Conservation (phyloP, 139 green algal species). For the Micromonas pusilla region DNA sequence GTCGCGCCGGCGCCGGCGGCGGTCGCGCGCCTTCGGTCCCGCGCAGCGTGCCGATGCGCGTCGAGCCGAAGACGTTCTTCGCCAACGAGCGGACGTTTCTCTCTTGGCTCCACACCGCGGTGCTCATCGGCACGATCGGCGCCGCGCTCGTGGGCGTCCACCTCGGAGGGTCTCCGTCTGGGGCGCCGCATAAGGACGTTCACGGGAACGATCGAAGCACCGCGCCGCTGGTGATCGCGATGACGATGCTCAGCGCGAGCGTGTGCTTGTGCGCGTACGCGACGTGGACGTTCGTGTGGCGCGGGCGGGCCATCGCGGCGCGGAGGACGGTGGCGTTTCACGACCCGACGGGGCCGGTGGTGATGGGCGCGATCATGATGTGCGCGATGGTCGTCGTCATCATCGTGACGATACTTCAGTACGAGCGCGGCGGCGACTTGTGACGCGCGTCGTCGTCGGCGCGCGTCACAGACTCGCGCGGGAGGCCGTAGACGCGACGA, state of each 20-base stretch:
- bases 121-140: slow-evolving; percentile 36
- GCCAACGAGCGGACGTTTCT: slow-evolving; percentile 96
- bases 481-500: no score
- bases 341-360: background rate
- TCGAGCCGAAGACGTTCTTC: slow-evolving; percentile 96
- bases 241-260: background rate
- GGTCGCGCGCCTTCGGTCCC: no score
- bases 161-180: background rate
- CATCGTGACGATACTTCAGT: no score
- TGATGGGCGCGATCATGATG: background rate
- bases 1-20: no score
- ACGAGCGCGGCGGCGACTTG: no score
- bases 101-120: slow-evolving; percentile 87
- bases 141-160: background rate
- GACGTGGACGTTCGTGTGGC: background rate
- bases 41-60: slow-evolving; percentile 56
- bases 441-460: no score
- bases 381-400: background rate
- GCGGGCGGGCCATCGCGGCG: background rate
- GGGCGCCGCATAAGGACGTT: background rate
- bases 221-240: background rate
- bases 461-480: no score
- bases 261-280: background rate
- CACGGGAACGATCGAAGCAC: background rate
- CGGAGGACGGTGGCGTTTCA: background rate